Evolutionary conservation across 371 early-diverging fungal species (phyloP).

Genomic region (Rhizopus arrhizus): DNA sequence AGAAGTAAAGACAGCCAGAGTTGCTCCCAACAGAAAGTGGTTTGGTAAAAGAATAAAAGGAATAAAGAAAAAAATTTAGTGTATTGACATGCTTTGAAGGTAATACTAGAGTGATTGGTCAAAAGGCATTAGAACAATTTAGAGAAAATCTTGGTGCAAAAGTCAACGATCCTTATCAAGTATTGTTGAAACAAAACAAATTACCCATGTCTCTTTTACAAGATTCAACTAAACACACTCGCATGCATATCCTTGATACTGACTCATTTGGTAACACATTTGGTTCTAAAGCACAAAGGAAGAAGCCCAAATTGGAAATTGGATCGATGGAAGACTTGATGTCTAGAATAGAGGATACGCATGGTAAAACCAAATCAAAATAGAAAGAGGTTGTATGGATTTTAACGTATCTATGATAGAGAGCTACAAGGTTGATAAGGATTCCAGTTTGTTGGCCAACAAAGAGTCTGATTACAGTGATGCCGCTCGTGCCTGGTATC

Average conservation of each 20-base stretch:
- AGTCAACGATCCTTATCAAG: conserved; percentile 95
- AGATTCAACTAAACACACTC: conserved; percentile 78
- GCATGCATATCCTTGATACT: conserved; percentile 92
- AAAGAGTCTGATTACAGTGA: conserved; percentile 70
- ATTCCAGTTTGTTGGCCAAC: conserved; percentile 75
- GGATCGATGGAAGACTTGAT: conserved; percentile 86
- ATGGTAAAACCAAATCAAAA: conserved; percentile 40
- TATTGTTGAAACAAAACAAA: conserved; percentile 94
- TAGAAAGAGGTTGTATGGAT: not conserved
- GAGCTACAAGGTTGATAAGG: conserved; percentile 75
- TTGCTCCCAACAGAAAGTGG: conserved; percentile 97
- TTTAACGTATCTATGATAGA: conserved; percentile 38
- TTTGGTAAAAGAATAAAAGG: conserved; percentile 68
- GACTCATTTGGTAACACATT: conserved; percentile 91
- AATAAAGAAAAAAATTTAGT: no score
- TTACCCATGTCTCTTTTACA: conserved; percentile 95
- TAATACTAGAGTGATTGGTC: conserved; percentile 94
- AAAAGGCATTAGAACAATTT: conserved; percentile 88
- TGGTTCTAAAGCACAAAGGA: conserved; percentile 93
- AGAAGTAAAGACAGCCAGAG: conserved; percentile 78
- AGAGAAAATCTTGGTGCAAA: conserved; percentile 88
- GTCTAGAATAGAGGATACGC: conserved; percentile 61
- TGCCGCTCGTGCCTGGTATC: conserved; percentile 82
- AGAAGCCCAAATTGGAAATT: conserved; percentile 83
- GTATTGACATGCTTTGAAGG: conserved; percentile 39